Conservation (phyloP, 2,329 filamentous ascomycete species). For the Alternaria tenuissima region DNA sequence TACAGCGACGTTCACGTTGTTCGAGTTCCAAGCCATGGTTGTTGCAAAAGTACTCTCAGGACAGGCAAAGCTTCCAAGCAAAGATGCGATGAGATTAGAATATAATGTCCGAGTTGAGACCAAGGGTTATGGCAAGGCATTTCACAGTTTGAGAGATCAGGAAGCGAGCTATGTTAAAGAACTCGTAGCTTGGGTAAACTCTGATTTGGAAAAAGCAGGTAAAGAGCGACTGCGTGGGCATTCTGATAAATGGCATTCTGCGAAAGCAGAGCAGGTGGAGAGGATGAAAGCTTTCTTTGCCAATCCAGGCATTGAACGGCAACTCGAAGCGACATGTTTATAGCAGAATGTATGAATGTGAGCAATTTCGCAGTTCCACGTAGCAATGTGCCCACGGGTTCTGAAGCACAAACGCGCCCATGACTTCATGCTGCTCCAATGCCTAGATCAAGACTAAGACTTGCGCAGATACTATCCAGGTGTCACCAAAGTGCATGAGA, state of each 20-base stretch:
- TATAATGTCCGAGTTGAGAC: constrained; percentile 47
- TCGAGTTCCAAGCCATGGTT: constrained; percentile 73
- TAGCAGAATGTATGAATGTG: neutral
- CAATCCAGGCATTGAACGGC: neutral
- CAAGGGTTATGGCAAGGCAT: constrained; percentile 55
- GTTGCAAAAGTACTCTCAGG: constrained; percentile 66
- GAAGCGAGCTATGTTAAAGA: constrained; percentile 54
- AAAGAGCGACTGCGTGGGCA: constrained; percentile 43
- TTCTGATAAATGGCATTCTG: constrained; percentile 46
- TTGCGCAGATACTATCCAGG: neutral
- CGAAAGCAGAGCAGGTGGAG: constrained; percentile 43
- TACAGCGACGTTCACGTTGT: constrained; percentile 72
- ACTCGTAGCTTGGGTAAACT: constrained; percentile 52
- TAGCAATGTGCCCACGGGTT: neutral
- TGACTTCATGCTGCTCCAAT: neutral
- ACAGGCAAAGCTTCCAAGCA: constrained; percentile 57
- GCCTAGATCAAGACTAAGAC: too few species aligned
- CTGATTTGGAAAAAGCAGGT: constrained; percentile 30
- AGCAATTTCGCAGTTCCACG: neutral
- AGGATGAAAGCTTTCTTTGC: constrained; percentile 45
- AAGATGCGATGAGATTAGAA: constrained; percentile 54
- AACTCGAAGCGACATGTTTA: constrained; percentile 18
- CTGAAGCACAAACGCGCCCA: neutral
- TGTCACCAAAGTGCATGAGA: neutral
- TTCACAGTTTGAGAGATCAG: constrained; percentile 55